phyloP scores from a whole-genome alignment of 495 filamentous ascomycete species.

The Massariosphaeria phaeospora region DNA sequence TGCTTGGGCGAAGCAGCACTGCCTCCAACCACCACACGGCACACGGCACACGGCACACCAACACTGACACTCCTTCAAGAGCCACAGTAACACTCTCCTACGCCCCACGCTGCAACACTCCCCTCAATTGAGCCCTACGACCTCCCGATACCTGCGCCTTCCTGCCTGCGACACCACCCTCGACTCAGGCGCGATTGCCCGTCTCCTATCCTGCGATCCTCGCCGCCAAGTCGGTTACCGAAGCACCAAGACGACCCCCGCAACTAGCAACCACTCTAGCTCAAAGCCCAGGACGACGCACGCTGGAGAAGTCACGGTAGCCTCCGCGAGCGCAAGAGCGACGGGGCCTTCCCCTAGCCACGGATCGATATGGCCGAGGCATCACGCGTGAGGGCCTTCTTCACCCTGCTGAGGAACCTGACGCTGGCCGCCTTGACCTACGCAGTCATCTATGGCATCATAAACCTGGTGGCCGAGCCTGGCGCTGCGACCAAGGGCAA shows the following conservation, averaged over 20 bases:
- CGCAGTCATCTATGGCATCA: slow-evolving; percentile 31
- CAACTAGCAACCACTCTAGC: not conserved
- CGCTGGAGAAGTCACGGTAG: slow-evolving; percentile 6
- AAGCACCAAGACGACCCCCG: not conserved
- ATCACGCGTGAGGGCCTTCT: slow-evolving; percentile 20
- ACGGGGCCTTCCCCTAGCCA: slow-evolving; percentile 4
- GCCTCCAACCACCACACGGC: not conserved
- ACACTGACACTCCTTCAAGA: not conserved
- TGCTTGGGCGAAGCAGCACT: not conserved
- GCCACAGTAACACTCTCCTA: too few species aligned
- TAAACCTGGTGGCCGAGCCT: slow-evolving; percentile 26
- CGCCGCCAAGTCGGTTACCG: not conserved
- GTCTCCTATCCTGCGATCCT: not conserved
- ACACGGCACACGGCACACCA: not conserved
- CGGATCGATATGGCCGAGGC: slow-evolving; percentile 23
- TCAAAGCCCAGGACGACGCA: not conserved
- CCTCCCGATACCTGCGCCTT: too few species aligned
- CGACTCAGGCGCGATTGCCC: not conserved
- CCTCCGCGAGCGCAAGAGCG: not conserved
- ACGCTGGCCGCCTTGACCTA: slow-evolving; percentile 32
- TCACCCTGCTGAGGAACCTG: slow-evolving; percentile 32
- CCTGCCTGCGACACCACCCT: not conserved
- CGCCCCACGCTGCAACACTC: too few species aligned
- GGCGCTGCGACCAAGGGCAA: slow-evolving; percentile 27
- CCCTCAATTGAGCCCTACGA: too few species aligned